Evolutionary conservation across 2,329 filamentous ascomycete genomes (phyloP).

Genomic region (Triangularia setosa): DNA sequence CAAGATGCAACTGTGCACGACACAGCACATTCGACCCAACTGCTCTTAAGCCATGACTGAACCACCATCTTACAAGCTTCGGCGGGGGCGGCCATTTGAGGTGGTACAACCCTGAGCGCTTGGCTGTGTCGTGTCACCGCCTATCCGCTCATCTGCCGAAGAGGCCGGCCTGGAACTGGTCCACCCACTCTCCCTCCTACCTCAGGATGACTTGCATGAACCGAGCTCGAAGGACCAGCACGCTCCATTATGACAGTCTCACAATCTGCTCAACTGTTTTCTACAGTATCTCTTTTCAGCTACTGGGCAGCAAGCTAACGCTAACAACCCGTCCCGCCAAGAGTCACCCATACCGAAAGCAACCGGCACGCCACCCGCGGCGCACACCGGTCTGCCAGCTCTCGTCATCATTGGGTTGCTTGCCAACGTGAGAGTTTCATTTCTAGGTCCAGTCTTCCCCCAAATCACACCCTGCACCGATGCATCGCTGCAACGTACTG

Average conservation of each 20-base stretch:
- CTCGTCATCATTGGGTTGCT: background rate
- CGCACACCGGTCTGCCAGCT: background rate
- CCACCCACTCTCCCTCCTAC: background rate
- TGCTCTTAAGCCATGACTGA: background rate
- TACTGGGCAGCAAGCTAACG: background rate
- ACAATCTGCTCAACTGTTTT: background rate
- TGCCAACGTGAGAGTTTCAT: background rate
- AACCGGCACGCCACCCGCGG: background rate
- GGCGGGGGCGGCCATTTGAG: background rate
- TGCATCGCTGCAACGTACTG: background rate
- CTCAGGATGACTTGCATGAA: constrained; percentile 15
- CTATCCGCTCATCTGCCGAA: constrained; percentile 21
- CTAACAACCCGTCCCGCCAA: background rate
- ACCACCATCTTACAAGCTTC: constrained; percentile 6
- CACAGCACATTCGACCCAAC: background rate
- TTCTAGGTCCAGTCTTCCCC: background rate
- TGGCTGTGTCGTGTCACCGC: constrained; percentile 21
- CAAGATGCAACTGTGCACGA: background rate
- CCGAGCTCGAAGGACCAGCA: background rate
- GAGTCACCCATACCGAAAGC: background rate
- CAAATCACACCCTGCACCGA: background rate
- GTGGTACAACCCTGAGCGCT: background rate
- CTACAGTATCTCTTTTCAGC: background rate
- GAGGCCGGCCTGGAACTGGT: constrained; percentile 1
- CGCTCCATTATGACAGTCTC: background rate